Base-by-base conservation (phyloP, 2,329 filamentous ascomycete genomes). In the Xylariales sp. region DNA sequence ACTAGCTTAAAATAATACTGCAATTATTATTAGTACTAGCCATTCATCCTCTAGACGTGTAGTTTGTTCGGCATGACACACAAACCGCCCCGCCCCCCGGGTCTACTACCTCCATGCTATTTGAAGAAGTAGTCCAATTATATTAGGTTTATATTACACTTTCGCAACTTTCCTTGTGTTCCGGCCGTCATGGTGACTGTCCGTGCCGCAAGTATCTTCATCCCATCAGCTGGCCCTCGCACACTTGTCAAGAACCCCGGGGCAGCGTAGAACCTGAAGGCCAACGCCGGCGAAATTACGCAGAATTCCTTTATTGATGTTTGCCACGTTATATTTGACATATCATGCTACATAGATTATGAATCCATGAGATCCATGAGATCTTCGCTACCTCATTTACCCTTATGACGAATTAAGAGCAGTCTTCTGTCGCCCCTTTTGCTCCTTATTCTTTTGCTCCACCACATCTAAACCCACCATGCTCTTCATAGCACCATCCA, bases 41-140 rank as follows among this genome's bases (percentile, higher is more conserved):
- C 23, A 23, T 18, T 48, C 6, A 49, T 49, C 30, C 3, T 49
- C n/a, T 14, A 23, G 8, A 14, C 45, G 1, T 43, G 30, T 34
- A 45, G n/a, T 1, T 49, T 48, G 32, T 49, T 59, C 32, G 28
- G 14, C 1, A 63, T 78, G 1, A 70, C 80, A 3, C 81, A 80
- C 71, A 80, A 80, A 23, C 23, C 23, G 23, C 23, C 23, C 2
- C 68, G n/a, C 73, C 82, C 0, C 81, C 81, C 0, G 77, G 23
- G 23, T 82, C 58, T 83, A 81, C 58, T 83, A 81, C 75, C 81
- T 83, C 74, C 79, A 83, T 71, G 74, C 78, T 59, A 72, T 83
- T 57, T 75, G 75, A 41, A 34, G 54, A 75, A n/a, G 78, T 75
- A 73, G 71, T 1, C 75, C 80, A 0, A 76, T 78, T 48, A 69